These are phyloP conservation scores for Fraxinus greggii DNA, from an alignment of 305 asterid genomes.

Conservation along the genomic window DNA sequence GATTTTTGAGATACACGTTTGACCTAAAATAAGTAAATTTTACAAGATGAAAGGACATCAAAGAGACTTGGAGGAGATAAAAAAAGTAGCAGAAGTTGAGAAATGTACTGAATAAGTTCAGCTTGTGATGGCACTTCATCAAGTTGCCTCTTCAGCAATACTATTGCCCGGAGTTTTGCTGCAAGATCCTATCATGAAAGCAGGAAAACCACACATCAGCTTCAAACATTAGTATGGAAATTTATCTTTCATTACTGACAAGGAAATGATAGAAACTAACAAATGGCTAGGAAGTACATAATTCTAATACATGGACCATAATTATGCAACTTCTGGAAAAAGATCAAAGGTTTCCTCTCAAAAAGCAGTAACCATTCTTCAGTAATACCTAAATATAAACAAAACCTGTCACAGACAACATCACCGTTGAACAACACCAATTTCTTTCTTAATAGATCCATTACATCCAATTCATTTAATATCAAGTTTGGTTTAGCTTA, in stretches of 20 bases:
- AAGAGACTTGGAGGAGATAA: background rate
- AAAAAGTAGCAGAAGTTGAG: conserved; percentile 25
- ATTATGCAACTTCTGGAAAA: background rate
- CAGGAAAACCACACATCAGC: conserved; percentile 4
- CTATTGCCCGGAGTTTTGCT: conserved; percentile 49
- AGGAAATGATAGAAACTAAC: background rate
- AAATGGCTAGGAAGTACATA: background rate
- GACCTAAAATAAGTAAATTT: conserved; percentile 4
- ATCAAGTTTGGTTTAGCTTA: background rate
- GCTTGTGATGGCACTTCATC: conserved; percentile 68
- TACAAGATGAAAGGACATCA: background rate
- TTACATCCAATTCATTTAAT: background rate
- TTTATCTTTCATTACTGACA: background rate
- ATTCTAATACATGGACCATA: background rate
- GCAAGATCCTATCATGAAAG: conserved; percentile 56
- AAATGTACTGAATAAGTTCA: conserved; percentile 76
- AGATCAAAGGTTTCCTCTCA: background rate
- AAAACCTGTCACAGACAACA: background rate
- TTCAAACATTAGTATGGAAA: background rate
- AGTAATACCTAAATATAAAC: background rate
- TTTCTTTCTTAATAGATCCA: background rate
- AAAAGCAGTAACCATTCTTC: background rate
- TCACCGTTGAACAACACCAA: background rate
- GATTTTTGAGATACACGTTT: background rate
- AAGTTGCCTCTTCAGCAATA: conserved; percentile 55